Evolutionary conservation across 2,329 filamentous ascomycete species (phyloP).

Genomic region (Colletotrichum nymphaeae): DNA sequence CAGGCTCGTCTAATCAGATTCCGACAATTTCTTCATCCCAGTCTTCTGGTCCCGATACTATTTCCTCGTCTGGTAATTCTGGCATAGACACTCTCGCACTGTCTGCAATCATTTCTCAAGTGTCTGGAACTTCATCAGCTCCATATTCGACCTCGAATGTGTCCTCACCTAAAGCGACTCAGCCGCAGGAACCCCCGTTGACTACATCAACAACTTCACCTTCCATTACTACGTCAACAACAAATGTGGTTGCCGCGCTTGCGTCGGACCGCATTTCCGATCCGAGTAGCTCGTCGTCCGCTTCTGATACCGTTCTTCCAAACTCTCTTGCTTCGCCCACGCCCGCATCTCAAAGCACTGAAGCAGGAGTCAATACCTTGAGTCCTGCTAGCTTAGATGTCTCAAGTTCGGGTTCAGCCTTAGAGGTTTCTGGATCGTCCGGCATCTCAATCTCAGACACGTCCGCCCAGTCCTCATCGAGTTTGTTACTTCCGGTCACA

Average conservation of each 20-base stretch:
- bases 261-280: neutral
- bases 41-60: neutral
- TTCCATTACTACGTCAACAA: too few relatives aligned
- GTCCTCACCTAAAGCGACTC: neutral
- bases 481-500: neutral
- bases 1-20: neutral
- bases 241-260: neutral
- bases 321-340: neutral
- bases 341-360: neutral
- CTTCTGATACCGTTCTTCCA: neutral
- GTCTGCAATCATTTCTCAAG: neutral
- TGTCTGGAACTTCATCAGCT: neutral
- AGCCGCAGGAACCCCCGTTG: neutral
- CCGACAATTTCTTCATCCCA: neutral
- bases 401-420: neutral
- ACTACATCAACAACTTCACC: neutral
- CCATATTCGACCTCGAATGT: neutral
- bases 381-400: neutral
- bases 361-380: neutral
- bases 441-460: neutral
- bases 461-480: neutral
- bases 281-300: neutral
- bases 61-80: neutral
- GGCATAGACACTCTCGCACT: neutral
- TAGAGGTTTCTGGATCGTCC: neutral